phyloP scores from a whole-genome alignment of 129 eudicot species.

The Arctium minus region DNA sequence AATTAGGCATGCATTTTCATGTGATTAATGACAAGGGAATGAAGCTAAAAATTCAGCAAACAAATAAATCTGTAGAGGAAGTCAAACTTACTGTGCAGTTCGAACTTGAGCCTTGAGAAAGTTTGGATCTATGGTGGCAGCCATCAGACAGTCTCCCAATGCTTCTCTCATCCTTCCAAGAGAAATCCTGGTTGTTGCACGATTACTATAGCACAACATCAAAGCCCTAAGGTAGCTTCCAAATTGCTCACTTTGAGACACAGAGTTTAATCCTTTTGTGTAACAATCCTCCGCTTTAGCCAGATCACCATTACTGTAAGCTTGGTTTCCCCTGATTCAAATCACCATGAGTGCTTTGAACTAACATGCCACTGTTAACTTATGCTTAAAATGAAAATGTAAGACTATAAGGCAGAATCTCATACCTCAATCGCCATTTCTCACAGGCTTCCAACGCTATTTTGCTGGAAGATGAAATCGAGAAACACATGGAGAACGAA shows the following conservation, averaged over 20 bases:
- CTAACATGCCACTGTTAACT: neutral
- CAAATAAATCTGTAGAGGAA: neutral
- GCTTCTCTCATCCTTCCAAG: conserved; percentile 90
- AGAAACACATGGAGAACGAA: too few species aligned
- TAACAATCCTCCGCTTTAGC: too few species aligned
- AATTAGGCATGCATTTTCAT: neutral
- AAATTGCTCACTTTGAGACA: too few species aligned
- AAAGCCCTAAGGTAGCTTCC: too few species aligned
- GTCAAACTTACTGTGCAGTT: conserved; percentile 74
- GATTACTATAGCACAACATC: conserved; percentile 72
- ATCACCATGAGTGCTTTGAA: conserved; percentile 1
- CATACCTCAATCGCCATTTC: conserved; percentile 86
- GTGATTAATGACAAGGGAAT: neutral
- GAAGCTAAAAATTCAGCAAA: neutral
- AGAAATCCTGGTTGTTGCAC: conserved; percentile 86
- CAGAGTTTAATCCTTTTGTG: too few species aligned
- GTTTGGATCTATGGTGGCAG: conserved; percentile 72
- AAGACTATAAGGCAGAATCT: conserved; percentile 6
- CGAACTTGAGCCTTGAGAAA: conserved; percentile 78
- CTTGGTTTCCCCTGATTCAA: too few species aligned
- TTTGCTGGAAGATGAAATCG: too few species aligned
- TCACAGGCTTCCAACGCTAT: too few species aligned
- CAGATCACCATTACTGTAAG: too few species aligned
- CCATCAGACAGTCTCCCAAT: conserved; percentile 70
- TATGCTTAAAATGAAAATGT: neutral